A percentile compares a stretch with the other conserved stretches of the same genome.
phyloP scores from a whole-genome alignment of 257 asterid genomes.

The Paraleonurus japonicus region DNA sequence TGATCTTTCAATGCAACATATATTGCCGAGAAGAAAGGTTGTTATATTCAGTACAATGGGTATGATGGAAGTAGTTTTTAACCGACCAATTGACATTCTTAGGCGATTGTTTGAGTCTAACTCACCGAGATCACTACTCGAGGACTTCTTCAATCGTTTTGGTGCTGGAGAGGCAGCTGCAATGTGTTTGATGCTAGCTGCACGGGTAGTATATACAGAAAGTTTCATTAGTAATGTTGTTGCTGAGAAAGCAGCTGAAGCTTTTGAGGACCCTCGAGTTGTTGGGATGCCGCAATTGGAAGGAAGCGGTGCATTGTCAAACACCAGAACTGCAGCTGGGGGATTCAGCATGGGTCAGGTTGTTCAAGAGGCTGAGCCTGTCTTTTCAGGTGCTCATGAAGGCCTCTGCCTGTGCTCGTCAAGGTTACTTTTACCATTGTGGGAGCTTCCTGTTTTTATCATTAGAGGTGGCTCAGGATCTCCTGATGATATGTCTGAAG shows the following conservation, averaged over 20 bases:
- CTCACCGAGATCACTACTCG: slow-evolving; percentile 76
- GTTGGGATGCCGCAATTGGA: slow-evolving; percentile 96
- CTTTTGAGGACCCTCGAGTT: slow-evolving; percentile 93
- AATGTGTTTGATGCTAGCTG: slow-evolving; percentile 94
- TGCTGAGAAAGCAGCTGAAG: slow-evolving; percentile 97
- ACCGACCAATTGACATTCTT: slow-evolving; percentile 85
- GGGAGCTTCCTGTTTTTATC: slow-evolving; percentile 95
- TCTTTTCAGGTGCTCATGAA: slow-evolving; percentile 91
- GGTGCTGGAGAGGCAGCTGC: slow-evolving; percentile 96
- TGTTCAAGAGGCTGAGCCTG: slow-evolving; percentile 96
- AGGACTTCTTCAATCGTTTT: slow-evolving; percentile 86
- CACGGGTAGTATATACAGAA: slow-evolving; percentile 62
- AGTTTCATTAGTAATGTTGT: slow-evolving; percentile 64
- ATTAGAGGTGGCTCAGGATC: slow-evolving; percentile 58
- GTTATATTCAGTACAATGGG: slow-evolving; percentile 97
- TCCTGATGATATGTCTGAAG: slow-evolving; percentile 50
- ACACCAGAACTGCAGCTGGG: slow-evolving; percentile 78
- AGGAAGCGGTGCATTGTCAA: slow-evolving; percentile 87
- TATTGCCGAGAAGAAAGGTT: slow-evolving; percentile 81
- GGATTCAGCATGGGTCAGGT: slow-evolving; percentile 99
- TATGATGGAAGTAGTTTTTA: slow-evolving; percentile 93
- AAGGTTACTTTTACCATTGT: slow-evolving; percentile 82
- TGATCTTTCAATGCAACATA: slow-evolving; percentile 88
- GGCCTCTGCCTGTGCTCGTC: slow-evolving; percentile 93
- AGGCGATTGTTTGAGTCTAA: slow-evolving; percentile 79